These are phyloP conservation scores for Megacollybia marginata DNA, from an alignment of 768 basidiomycete genomes.

Conservation along the genomic window DNA sequence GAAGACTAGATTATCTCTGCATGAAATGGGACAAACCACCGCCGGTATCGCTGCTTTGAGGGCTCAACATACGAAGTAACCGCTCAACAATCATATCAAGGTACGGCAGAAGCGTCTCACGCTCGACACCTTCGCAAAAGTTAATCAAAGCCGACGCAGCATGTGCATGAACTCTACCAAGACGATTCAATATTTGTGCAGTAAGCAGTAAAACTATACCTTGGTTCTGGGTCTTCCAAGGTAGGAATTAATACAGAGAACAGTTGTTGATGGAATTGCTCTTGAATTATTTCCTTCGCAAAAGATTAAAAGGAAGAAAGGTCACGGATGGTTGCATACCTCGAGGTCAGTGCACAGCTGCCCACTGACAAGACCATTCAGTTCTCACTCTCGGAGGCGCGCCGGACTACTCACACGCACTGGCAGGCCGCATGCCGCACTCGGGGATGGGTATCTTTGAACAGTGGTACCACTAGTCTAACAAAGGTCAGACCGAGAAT, in stretches of 20 bases:
- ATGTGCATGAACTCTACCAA: constrained; percentile 70
- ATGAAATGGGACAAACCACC: not conserved
- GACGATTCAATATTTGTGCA: constrained; percentile 1
- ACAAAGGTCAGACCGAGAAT: not conserved
- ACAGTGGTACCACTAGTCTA: constrained; percentile 73
- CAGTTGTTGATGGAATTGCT: constrained; percentile 57
- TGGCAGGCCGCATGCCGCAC: constrained; percentile 79
- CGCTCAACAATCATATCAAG: constrained; percentile 76
- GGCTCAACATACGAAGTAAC: constrained; percentile 31
- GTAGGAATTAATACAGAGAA: constrained; percentile 67
- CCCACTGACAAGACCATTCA: constrained; percentile 40
- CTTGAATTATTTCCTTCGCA: constrained; percentile 71
- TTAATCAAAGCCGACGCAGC: constrained; percentile 86
- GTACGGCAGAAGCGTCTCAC: constrained; percentile 65
- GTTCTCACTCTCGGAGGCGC: not conserved
- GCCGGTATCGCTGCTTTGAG: not conserved
- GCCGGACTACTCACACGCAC: constrained; percentile 55
- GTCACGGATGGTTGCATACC: constrained; percentile 29
- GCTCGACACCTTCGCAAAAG: constrained; percentile 82
- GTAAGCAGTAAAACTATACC: constrained; percentile 28
- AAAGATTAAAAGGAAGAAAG: not conserved
- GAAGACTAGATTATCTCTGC: not conserved
- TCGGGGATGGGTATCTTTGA: constrained; percentile 70
- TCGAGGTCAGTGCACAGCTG: constrained; percentile 88
- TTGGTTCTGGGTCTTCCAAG: constrained; percentile 66